Percentiles rank a stretch among this genome's conserved stretches.
phyloP scores from a whole-genome alignment of 108 stramenopile genomes.

The Schizochytrium sp. region DNA sequence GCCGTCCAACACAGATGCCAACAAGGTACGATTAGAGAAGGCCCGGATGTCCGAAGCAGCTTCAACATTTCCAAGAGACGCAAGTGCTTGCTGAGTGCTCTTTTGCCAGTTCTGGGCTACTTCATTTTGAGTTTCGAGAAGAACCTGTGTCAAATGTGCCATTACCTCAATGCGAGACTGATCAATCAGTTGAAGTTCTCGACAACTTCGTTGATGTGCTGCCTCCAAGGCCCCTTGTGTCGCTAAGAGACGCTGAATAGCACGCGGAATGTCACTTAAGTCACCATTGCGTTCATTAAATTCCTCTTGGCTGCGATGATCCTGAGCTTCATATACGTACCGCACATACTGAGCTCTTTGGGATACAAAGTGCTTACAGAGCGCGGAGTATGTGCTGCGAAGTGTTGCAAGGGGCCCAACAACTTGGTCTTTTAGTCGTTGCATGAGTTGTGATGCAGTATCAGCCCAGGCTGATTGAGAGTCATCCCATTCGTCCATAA shows the following conservation, averaged over 20 bases:
- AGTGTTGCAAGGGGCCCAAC: constrained; percentile 7
- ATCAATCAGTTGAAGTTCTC: constrained; percentile 6
- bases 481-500: constrained; percentile 4
- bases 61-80: neutral
- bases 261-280: neutral
- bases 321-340: neutral
- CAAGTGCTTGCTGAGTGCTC: neutral
- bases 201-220: neutral
- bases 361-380: constrained; percentile 1
- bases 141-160: neutral
- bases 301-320: neutral
- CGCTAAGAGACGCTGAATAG: neutral
- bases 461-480: neutral
- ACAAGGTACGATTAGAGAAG: constrained; percentile 19
- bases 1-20: constrained; percentile 20
- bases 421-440: neutral
- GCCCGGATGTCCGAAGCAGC: constrained; percentile 56
- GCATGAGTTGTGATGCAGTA: neutral
- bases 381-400: neutral
- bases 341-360: neutral
- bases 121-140: neutral
- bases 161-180: constrained; percentile 17
- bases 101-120: neutral
- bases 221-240: constrained; percentile 15
- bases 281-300: neutral